Evolutionary conservation across 345 rosid genomes (phyloP).

Genomic region (rapeseed (Brassica napus)): DNA sequence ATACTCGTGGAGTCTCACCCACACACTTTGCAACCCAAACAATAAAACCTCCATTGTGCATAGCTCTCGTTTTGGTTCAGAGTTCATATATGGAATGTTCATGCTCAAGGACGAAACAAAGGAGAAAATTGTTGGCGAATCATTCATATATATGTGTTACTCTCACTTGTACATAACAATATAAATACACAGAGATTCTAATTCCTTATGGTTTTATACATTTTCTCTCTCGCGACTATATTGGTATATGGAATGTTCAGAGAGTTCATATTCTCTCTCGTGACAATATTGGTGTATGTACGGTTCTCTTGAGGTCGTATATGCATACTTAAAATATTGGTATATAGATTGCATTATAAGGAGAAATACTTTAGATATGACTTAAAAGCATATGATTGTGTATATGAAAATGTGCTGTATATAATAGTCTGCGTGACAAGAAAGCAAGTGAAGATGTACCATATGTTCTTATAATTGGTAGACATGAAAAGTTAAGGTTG

Average conservation of each 20-base stretch:
- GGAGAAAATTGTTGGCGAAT: conserved; percentile 1
- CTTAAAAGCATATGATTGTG: conserved; percentile 6
- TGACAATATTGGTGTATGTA: background rate
- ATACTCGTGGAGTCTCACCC: conserved; percentile 80
- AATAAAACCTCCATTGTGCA: conserved; percentile 33
- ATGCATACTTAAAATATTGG: conserved; percentile 1
- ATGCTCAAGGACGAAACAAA: conserved; percentile 21
- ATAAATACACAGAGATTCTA: conserved; percentile 33
- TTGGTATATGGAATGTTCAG: background rate
- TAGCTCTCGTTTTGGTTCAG: conserved; percentile 25
- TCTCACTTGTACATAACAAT: conserved; percentile 29
- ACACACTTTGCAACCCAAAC: conserved; percentile 50
- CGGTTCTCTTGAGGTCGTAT: conserved; percentile 1
- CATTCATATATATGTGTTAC: conserved; percentile 16
- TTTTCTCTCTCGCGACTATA: background rate
- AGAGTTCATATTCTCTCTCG: background rate
- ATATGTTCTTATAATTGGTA: conserved; percentile 32
- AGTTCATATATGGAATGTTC: conserved; percentile 21
- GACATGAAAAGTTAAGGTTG: conserved; percentile 36
- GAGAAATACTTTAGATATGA: conserved; percentile 16
- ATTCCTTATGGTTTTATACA: background rate
- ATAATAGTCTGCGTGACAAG: conserved; percentile 32
- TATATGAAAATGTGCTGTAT: conserved; percentile 15
- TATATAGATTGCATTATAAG: conserved; percentile 20
- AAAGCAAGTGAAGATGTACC: conserved; percentile 36